A percentile compares a stretch with the other conserved stretches of the same genome.
These are phyloP conservation scores for Paecilomyces niveus DNA, from an alignment of 2,329 filamentous ascomycete genomes.

Conservation along the genomic window DNA sequence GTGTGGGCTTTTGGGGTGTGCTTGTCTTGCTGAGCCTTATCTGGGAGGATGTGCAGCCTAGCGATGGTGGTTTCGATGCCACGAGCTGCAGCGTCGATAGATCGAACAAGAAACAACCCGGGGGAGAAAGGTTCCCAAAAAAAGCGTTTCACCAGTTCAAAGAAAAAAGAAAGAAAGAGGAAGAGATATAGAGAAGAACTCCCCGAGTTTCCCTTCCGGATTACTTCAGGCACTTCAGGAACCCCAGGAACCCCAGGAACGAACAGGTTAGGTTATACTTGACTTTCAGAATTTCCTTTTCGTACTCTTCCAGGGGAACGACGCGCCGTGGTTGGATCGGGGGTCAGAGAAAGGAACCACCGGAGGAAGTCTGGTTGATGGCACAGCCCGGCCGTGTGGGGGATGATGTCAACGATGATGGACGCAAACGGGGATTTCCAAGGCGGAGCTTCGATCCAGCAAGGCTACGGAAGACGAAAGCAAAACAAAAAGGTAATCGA, in stretches of 20 bases:
- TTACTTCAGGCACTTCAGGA: not conserved
- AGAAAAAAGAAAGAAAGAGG: not conserved
- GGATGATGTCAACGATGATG: slow-evolving; percentile 2
- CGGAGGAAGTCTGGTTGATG: not conserved
- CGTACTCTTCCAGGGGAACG: not conserved
- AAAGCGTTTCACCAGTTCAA: not conserved
- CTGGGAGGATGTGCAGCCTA: not conserved
- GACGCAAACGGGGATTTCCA: not conserved
- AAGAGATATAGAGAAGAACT: not conserved
- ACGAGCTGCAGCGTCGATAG: not conserved
- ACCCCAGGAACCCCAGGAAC: not conserved
- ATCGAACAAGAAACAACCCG: not conserved
- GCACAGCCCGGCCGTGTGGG: slow-evolving; percentile 1
- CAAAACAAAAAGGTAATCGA: slow-evolving; percentile 15
- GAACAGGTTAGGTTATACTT: not conserved
- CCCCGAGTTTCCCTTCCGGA: not conserved
- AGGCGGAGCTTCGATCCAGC: slow-evolving; percentile 1
- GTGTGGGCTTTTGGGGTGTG: not conserved
- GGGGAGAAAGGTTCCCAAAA: slow-evolving; percentile 6
- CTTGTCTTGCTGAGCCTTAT: not conserved
- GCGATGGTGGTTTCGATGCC: not conserved
- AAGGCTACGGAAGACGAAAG: not conserved
- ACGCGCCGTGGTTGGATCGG: not conserved
- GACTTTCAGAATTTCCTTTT: not conserved
- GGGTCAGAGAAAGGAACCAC: not conserved